These are phyloP conservation scores for Ganoderma sinense DNA, from an alignment of 1,284 basidiomycete genomes.

Conservation along the genomic window DNA sequence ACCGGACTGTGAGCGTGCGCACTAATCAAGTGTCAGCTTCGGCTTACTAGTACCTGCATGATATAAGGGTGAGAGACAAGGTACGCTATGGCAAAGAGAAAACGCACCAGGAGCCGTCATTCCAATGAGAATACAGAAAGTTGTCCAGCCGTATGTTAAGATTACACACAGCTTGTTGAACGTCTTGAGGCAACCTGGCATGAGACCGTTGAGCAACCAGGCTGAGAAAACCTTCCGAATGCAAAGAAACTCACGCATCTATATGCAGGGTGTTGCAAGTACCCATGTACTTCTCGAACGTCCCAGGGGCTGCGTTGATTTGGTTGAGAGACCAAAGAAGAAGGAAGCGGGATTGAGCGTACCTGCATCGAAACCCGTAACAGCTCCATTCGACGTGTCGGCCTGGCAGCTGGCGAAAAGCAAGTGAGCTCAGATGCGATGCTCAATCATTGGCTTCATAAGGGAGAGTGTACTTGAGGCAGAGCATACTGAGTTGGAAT, in stretches of 20 bases:
- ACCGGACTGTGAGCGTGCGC: neutral
- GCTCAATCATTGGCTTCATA: neutral
- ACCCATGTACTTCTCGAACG: neutral
- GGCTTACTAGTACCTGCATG: slow-evolving; percentile 30
- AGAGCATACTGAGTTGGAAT: slow-evolving; percentile 26
- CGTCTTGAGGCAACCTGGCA: slow-evolving; percentile 18
- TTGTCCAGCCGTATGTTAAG: slow-evolving; percentile 24
- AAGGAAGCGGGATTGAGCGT: neutral
- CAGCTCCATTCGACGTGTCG: neutral
- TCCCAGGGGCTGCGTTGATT: neutral
- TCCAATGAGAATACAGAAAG: slow-evolving; percentile 27
- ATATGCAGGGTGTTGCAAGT: neutral
- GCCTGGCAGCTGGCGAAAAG: slow-evolving; percentile 16
- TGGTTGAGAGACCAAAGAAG: neutral
- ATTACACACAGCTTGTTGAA: slow-evolving; percentile 27
- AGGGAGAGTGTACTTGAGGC: slow-evolving; percentile 18
- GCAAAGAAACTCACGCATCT: neutral
- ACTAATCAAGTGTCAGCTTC: neutral
- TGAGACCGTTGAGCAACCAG: neutral
- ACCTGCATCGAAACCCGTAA: slow-evolving; percentile 13
- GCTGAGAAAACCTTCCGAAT: too few species aligned
- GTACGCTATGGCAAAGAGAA: neutral
- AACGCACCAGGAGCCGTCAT: slow-evolving; percentile 27
- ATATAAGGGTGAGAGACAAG: neutral
- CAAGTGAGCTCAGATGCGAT: neutral